A percentile compares a stretch with the other conserved stretches of the same genome.
Evolutionary conservation across 1,284 basidiomycete genomes (phyloP).

Genomic region (Pseudozyma sp.): DNA sequence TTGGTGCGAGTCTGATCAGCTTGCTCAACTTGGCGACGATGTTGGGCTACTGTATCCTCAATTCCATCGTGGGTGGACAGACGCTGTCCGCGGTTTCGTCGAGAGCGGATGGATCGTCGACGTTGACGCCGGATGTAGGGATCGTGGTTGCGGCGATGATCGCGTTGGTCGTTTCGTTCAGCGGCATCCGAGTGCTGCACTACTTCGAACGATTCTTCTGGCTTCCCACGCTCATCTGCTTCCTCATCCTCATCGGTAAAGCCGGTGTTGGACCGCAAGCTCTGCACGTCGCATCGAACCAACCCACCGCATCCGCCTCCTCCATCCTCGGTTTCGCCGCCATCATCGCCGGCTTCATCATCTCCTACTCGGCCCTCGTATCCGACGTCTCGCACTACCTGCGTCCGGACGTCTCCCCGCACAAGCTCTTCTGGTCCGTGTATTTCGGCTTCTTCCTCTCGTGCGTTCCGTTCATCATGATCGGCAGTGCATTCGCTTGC

Average conservation of each 20-base stretch:
- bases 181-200: slow-evolving; percentile 80
- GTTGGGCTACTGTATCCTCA: slow-evolving; percentile 72
- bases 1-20: slow-evolving; percentile 74
- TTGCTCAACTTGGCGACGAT: slow-evolving; percentile 66
- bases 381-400: slow-evolving; percentile 69
- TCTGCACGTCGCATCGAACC: slow-evolving; percentile 71
- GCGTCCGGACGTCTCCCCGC: slow-evolving; percentile 71
- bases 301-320: slow-evolving; percentile 71
- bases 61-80: slow-evolving; percentile 73
- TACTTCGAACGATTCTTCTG: slow-evolving; percentile 78
- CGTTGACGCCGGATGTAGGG: slow-evolving; percentile 74
- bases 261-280: slow-evolving; percentile 73
- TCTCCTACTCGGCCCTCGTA: slow-evolving; percentile 71
- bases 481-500: slow-evolving; percentile 72
- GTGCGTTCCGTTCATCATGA: slow-evolving; percentile 73
- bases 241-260: slow-evolving; percentile 73
- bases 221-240: slow-evolving; percentile 81
- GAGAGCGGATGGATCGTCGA: slow-evolving; percentile 20
- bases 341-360: slow-evolving; percentile 74
- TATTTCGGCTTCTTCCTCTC: slow-evolving; percentile 75
- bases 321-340: slow-evolving; percentile 73
- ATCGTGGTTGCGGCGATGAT: slow-evolving; percentile 86
- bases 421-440: slow-evolving; percentile 73
- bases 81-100: slow-evolving; percentile 70
- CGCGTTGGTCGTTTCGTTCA: slow-evolving; percentile 82